Base-by-base conservation (phyloP, 2,329 filamentous ascomycete genomes). In the Ambrosiella cleistominuta region DNA sequence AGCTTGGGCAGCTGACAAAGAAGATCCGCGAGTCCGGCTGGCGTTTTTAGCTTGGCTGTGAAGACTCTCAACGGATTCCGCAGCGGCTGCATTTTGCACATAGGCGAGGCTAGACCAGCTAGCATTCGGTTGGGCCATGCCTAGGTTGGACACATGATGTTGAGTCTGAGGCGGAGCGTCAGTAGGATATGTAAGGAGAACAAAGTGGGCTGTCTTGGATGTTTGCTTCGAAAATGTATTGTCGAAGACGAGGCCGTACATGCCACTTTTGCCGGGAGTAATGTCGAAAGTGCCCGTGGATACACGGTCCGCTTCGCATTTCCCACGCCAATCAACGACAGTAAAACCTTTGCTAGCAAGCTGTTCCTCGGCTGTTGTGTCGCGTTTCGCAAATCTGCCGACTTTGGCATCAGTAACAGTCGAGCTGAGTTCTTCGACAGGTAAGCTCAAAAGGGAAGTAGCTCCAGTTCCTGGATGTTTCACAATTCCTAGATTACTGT, bases 151-250 rank as follows among this genome's bases (percentile, higher is more conserved):
- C 61, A 88, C 74, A 66, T 88, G 80, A 63, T 84, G 81, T 2
- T 82, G 82, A 13, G 82, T 82, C 66, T 88, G 86, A 1, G 88
- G 88, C 39, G 87, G 81, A 5, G 82, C 79, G 64, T 83, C 85
- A 40, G 88, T 90, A 8, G 91, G 90, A 66, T 97, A 96, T 44
- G 89, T 97, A 68, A 97, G 79, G 56, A 98, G 80, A 40, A 96
- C 90, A 66, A 98, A 88, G 7, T 91, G 97, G 17, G 89, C 89
- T 37, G 86, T 95, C 72, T 98, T 98, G 57, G 90, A 93, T 47
- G 86, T 84, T 69, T 85, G 87, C 72, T 96, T 97, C 61, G 90
- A 95, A 68, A 98, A 98, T 36, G 93, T 98, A 67, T 98, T 98
- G 78, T 98, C 93, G 67, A 98, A 95, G 38, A 97, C 88, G 61